These are phyloP conservation scores for Perkinsus chesapeaki DNA, from an alignment of 169 alveolate genomes.

Conservation along the genomic window DNA sequence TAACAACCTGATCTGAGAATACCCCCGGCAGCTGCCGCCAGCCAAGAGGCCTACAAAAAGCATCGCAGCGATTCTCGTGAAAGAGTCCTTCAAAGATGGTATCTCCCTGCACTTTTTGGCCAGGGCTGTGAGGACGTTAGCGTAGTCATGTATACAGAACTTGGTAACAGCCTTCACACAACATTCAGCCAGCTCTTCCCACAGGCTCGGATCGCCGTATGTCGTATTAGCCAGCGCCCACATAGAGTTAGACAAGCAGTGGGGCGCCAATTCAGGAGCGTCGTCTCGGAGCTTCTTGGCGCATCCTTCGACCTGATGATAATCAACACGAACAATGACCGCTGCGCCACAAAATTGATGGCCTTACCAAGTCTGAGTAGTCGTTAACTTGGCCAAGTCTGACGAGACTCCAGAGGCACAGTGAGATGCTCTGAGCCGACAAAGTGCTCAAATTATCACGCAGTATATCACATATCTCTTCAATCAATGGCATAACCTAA, in stretches of 20 bases:
- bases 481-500: neutral
- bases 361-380: neutral
- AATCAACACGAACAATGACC: too few relatives aligned
- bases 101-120: neutral
- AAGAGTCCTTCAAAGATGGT: neutral
- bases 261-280: neutral
- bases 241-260: neutral
- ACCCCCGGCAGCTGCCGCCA: neutral
- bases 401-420: neutral
- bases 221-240: neutral
- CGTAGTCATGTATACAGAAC: neutral
- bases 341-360: too few relatives aligned
- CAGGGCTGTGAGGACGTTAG: neutral
- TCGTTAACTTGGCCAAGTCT: neutral
- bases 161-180: neutral
- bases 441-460: neutral
- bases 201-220: neutral
- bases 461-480: neutral
- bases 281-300: neutral
- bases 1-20: neutral
- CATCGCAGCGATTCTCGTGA: neutral
- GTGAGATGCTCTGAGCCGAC: neutral
- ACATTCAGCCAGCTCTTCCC: neutral
- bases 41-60: neutral
- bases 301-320: neutral